Evolutionary conservation across 2,329 filamentous ascomycete genomes (phyloP).

Genomic region (Onygena corvina): DNA sequence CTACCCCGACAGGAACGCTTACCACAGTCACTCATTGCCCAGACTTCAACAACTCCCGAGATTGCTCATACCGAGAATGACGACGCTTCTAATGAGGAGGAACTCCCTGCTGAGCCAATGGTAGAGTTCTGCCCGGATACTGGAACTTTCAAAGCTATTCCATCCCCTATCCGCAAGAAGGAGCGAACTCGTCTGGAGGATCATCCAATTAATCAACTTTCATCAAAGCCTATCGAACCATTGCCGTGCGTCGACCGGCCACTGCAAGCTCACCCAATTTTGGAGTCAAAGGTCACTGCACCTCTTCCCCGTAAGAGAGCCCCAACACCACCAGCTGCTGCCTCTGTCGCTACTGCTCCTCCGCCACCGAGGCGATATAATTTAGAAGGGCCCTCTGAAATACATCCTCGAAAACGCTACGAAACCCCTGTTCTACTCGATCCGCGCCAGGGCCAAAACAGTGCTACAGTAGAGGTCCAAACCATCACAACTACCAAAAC

Average conservation of each 20-base stretch:
- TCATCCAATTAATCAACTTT: neutral
- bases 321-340: neutral
- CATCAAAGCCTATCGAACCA: neutral
- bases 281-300: neutral
- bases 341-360: neutral
- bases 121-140: slow-evolving; percentile 34
- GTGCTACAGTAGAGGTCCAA: slow-evolving; percentile 7
- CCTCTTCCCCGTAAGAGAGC: neutral
- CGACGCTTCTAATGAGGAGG: neutral
- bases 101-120: slow-evolving; percentile 23
- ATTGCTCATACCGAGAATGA: neutral
- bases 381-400: neutral
- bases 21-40: neutral
- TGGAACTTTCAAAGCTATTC: slow-evolving; percentile 33
- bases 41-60: neutral
- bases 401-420: neutral
- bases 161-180: slow-evolving; percentile 23
- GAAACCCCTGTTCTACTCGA: slow-evolving; percentile 4
- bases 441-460: neutral
- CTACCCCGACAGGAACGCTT: neutral
- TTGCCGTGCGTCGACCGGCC: neutral
- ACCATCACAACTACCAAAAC: slow-evolving; percentile 22
- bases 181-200: neutral
- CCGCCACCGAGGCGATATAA: neutral
- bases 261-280: neutral